Conservation (phyloP, 2,329 filamentous ascomycete genomes). For the Alternaria metachromatica region DNA sequence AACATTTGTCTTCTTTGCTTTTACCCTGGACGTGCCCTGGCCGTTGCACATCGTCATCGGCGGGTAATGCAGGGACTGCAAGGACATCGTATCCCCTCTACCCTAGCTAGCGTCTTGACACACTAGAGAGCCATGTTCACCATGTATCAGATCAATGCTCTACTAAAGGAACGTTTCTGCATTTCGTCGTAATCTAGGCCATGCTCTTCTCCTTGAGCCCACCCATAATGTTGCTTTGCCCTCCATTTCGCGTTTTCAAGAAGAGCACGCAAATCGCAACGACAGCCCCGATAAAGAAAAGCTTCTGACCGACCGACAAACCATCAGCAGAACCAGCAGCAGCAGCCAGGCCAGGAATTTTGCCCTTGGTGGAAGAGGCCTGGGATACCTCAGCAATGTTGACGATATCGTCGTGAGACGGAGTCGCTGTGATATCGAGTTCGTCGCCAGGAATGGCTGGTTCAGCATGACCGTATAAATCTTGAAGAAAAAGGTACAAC, state of each 20-base stretch:
- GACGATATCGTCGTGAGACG: conserved; percentile 29
- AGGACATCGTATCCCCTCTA: neutral
- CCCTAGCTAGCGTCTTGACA: neutral
- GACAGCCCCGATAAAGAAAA: conserved; percentile 54
- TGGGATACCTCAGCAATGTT: conserved; percentile 33
- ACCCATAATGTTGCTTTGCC: conserved; percentile 16
- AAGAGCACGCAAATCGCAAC: conserved; percentile 52
- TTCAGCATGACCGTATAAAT: conserved; percentile 53
- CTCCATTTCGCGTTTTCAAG: conserved; percentile 44
- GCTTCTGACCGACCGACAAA: conserved; percentile 53
- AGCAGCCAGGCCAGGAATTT: conserved; percentile 25
- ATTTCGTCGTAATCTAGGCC: conserved; percentile 38
- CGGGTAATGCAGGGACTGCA: conserved; percentile 2
- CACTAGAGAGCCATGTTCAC: neutral
- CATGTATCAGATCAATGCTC: neutral
- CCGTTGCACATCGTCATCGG: neutral
- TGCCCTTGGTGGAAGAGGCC: conserved; percentile 18
- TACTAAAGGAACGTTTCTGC: conserved; percentile 7
- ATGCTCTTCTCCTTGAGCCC: conserved; percentile 50
- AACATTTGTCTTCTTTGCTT: neutral
- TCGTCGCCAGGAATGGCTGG: conserved; percentile 50
- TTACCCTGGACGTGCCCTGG: neutral
- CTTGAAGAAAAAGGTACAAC: conserved; percentile 49
- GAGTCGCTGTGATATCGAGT: conserved; percentile 49
- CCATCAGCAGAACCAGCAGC: conserved; percentile 39